These are phyloP conservation scores for Naganishia sp. DNA, from an alignment of 1,284 basidiomycete genomes.

Conservation along the genomic window DNA sequence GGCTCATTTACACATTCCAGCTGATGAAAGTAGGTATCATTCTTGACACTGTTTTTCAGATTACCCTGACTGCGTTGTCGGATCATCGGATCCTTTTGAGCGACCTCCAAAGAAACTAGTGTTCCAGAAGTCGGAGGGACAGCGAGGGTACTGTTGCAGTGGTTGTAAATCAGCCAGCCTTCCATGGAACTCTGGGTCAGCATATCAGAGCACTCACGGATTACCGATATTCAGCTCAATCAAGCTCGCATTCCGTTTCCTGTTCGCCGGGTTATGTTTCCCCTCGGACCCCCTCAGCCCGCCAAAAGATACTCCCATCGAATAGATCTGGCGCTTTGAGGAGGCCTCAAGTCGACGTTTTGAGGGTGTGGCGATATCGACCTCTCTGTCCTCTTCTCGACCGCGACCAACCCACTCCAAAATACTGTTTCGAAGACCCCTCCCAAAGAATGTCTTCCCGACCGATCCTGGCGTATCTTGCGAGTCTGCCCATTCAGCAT, in stretches of 20 bases:
- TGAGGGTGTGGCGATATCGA: background rate
- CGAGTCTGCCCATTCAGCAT: background rate
- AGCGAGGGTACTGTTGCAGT: background rate
- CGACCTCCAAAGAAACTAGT: constrained; percentile 2
- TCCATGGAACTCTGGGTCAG: background rate
- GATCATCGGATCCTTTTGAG: constrained; percentile 13
- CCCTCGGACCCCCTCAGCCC: background rate
- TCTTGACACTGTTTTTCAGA: background rate
- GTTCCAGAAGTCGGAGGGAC: constrained; percentile 2
- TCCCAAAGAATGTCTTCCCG: constrained; percentile 2
- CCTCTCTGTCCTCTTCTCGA: background rate
- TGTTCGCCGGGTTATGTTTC: background rate
- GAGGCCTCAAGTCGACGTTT: background rate
- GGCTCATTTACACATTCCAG: no score
- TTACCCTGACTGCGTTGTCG: constrained; percentile 4
- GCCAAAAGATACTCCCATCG: constrained; percentile 13
- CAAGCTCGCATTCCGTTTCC: constrained; percentile 15
- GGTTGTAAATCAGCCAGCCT: background rate
- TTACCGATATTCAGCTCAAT: constrained; percentile 21
- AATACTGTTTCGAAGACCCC: constrained; percentile 14
- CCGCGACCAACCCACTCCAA: background rate
- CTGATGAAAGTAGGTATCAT: background rate
- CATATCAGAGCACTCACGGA: constrained; percentile 3
- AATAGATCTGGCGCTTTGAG: constrained; percentile 7
- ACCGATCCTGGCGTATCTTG: background rate